Evolutionary conservation across 257 asterid species (phyloP), one percentile per base, ranked within the genome.

Genomic region (Solanum medicagineum): DNA sequence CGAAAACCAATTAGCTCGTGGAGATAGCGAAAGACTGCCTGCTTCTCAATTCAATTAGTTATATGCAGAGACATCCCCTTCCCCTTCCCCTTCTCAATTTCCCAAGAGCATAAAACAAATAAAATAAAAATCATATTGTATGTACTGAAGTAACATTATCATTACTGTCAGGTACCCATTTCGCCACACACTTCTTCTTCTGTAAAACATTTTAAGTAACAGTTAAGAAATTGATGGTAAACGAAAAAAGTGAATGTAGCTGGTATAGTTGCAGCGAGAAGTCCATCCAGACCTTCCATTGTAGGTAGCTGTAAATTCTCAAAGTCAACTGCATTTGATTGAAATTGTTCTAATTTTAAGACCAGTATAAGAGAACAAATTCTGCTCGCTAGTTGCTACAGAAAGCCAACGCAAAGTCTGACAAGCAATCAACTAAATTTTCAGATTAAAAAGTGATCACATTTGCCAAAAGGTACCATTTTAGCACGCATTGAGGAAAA

Each of bases 1-100:
- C 79, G 97, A 79, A 94, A 97, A 97, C 99, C 99, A 97, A 88
- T 91, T 83, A 91, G 99, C 88, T 81, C 95, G 92, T 74, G 98
- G 91, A 88, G 93, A 84, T 87, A 92, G 93, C 90, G 83, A 71
- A 84, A 85, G 89, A 85, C 83, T 89, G 75, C 94, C 99, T 95
- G 91, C 83, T 86, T 82, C 73, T 51, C 59, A 66, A 86, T 42
- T 85, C 88, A 86, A 84, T 91, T 91, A 89, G 86, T 74, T 40
- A 70, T 73, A 17, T 26, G 55, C 57, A 81, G 49, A 65, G 62
- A 69, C n/a, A 45, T 36, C 40, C 40, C 57, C 40, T 49, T 24
- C 5, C 40, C 57, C 40, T 49, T 24, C 5, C 82, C 62, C 60
- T 75, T 75, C 44, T 45, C 60, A 74, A 47, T 74, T 74, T 14